A percentile compares a stretch with the other conserved stretches of the same genome.
phyloP scores from a whole-genome alignment of 106 monocot species.

The Amphibolis antarctica region DNA sequence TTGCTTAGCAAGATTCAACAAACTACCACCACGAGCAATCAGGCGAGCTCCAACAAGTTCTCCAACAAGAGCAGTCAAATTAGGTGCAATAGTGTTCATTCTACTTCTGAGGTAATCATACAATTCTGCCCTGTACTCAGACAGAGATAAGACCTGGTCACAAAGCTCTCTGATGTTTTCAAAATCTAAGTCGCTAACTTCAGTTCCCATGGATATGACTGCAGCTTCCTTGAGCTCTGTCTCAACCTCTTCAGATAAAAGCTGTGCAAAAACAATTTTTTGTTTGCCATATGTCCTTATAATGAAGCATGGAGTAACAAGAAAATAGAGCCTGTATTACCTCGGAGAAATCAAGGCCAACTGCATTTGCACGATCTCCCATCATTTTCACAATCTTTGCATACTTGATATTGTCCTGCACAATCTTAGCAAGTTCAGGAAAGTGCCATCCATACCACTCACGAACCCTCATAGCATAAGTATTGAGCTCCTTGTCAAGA shows the following conservation, averaged over 20 bases:
- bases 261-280: constrained; percentile 16
- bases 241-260: constrained; percentile 67
- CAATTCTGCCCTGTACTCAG: constrained; percentile 75
- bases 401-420: constrained; percentile 87
- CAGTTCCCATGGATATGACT: constrained; percentile 90
- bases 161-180: constrained; percentile 64
- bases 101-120: constrained; percentile 78
- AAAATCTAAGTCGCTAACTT: constrained; percentile 78
- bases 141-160: constrained; percentile 85
- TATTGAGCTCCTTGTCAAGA: constrained; percentile 94
- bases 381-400: constrained; percentile 78
- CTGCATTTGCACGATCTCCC: constrained; percentile 82
- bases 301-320: background rate
- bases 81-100: constrained; percentile 95
- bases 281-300: too few relatives aligned
- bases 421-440: constrained; percentile 85
- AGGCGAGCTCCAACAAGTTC: constrained; percentile 97
- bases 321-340: constrained; percentile 10
- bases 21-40: constrained; percentile 95
- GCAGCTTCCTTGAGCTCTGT: constrained; percentile 71
- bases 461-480: constrained; percentile 94
- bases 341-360: constrained; percentile 82
- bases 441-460: constrained; percentile 99
- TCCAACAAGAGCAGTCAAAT: constrained; percentile 88
- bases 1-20: constrained; percentile 87